Base-by-base conservation (phyloP, 768 basidiomycete genomes). In the Heimioporus sp. region DNA sequence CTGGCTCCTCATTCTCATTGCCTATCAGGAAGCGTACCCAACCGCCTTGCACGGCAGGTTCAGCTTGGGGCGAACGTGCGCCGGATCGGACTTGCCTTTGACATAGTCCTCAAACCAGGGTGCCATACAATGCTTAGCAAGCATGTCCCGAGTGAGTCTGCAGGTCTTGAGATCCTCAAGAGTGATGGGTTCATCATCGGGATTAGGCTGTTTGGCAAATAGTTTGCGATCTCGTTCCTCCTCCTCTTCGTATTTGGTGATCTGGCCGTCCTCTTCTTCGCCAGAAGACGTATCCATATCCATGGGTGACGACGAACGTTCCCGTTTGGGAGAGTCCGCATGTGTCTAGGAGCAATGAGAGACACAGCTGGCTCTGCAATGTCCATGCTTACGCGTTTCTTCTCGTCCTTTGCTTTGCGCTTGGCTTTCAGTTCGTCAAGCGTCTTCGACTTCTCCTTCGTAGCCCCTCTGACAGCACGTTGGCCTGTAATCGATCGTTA, bases 21-120 rank as follows among this genome's bases (percentile, higher is more conserved):
- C 90, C 91, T 56, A 95, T 84, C 36, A 90, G 73, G 63, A 90
- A 88, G 36, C 95, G 81, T 10, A 98, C 92, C 82, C 86, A 98
- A 21, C 83, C 82, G 42, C 87, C 94, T 93, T 57, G 40, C 11
- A 39, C 30, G 31, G 19, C 41, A 15, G 43, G 46, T 56, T 57
- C 35, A 56, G 51, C 46, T 36, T 7, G 55, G 42, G 20, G 44
- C 4, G 46, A n/a, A 46, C 24, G 24, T 9, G 9, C 2, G 37
- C 16, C 30, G 34, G n/a, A 37, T 43, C 36, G 3, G 13, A 54
- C 77, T 54, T 57, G 85, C 95, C 87, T 68, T 82, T 83, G 31
- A 89, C 79, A 67, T 85, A 87, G 21, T 93, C 86, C 56, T 87
- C 83, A 65, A 98, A 98, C 82, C 89, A 94, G 3, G 92, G 87